phyloP scores from a whole-genome alignment of 2,329 filamentous ascomycete species.

The Calonectria pseudoreteaudii region DNA sequence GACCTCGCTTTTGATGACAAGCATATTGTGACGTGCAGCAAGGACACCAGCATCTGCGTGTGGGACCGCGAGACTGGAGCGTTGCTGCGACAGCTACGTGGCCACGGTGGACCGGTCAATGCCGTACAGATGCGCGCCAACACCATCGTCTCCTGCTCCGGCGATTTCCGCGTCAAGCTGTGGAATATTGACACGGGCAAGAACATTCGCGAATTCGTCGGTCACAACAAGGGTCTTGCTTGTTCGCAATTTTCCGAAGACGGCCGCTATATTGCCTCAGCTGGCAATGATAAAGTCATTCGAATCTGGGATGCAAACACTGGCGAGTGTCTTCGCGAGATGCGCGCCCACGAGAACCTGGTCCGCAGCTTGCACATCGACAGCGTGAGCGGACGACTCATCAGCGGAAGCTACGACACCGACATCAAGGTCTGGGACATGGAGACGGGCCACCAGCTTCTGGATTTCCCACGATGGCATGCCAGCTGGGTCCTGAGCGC shows the following conservation, averaged over 20 bases:
- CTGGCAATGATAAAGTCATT: slow-evolving; percentile 94
- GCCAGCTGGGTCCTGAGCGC: slow-evolving; percentile 96
- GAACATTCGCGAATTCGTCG: slow-evolving; percentile 89
- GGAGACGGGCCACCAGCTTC: slow-evolving; percentile 79
- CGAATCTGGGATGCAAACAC: slow-evolving; percentile 96
- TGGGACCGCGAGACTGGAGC: slow-evolving; percentile 88
- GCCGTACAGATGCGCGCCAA: slow-evolving; percentile 95
- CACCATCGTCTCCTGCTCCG: slow-evolving; percentile 91
- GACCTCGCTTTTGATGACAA: slow-evolving; percentile 93
- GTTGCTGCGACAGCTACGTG: slow-evolving; percentile 82
- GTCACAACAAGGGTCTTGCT: slow-evolving; percentile 92
- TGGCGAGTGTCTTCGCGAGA: slow-evolving; percentile 83
- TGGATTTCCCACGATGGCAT: slow-evolving; percentile 95
- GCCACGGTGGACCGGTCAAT: slow-evolving; percentile 93
- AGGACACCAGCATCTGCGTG: slow-evolving; percentile 92
- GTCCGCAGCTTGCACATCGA: slow-evolving; percentile 94
- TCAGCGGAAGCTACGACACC: slow-evolving; percentile 94
- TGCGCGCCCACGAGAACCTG: slow-evolving; percentile 85
- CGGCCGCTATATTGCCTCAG: slow-evolving; percentile 91
- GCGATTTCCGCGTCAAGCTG: slow-evolving; percentile 91
- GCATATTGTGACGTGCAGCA: slow-evolving; percentile 96
- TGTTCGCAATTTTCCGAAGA: slow-evolving; percentile 98
- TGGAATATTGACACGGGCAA: slow-evolving; percentile 94
- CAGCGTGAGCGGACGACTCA: slow-evolving; percentile 83
- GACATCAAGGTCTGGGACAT: slow-evolving; percentile 96